A percentile compares a stretch with the other conserved stretches of the same genome.
Conservation (phyloP, 495 filamentous ascomycete species). For the Hypoxylon fragiforme region DNA sequence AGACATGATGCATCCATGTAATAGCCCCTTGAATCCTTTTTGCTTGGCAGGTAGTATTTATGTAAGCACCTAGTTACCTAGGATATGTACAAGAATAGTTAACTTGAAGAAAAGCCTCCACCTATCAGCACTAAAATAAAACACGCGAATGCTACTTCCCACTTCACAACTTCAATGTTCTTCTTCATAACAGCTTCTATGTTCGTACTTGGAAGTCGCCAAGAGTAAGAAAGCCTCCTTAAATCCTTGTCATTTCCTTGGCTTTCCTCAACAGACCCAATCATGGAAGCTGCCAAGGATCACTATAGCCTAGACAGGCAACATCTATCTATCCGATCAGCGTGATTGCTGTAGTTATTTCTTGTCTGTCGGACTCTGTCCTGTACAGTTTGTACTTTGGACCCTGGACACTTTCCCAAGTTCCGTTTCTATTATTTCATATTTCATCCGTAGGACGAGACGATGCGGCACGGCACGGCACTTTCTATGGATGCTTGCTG, state of each 20-base stretch:
- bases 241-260: constrained; percentile 16
- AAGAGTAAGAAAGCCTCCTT: constrained; percentile 22
- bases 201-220: no score
- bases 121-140: no score
- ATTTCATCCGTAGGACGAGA: constrained; percentile 18
- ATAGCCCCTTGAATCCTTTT: no score
- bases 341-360: not conserved
- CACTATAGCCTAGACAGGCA: constrained; percentile 9
- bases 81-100: no score
- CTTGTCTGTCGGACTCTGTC: not conserved
- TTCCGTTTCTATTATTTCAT: constrained; percentile 14
- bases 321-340: constrained; percentile 5
- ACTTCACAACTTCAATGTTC: no score
- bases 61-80: no score
- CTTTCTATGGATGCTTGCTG: constrained; percentile 12
- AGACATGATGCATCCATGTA: no score
- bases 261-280: constrained; percentile 16
- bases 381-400: constrained; percentile 9
- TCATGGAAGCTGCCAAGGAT: constrained; percentile 28
- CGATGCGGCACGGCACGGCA: constrained; percentile 22
- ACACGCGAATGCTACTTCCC: no score
- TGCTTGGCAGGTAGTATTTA: no score
- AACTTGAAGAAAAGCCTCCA: no score
- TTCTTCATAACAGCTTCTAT: no score
- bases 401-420: constrained; percentile 5